phyloP scores from a whole-genome alignment of 768 basidiomycete genomes.

The Trametes sanguinea region DNA sequence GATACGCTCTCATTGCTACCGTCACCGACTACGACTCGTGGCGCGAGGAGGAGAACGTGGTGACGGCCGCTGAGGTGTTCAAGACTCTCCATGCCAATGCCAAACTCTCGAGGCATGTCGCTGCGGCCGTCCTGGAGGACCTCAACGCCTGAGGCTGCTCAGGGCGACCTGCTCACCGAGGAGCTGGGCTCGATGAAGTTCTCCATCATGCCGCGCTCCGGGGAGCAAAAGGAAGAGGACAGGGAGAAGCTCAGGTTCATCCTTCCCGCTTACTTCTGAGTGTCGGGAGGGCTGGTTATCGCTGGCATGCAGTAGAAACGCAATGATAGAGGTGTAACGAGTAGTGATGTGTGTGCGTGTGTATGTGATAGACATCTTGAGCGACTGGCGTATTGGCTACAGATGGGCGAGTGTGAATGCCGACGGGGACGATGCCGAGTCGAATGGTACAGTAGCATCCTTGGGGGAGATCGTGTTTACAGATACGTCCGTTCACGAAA shows the following conservation, averaged over 20 bases:
- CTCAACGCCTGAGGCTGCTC: conserved; percentile 58
- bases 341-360: neutral
- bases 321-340: neutral
- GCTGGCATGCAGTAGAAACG: no score
- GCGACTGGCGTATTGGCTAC: no score
- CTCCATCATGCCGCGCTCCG: conserved; percentile 76
- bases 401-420: no score
- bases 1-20: conserved; percentile 90
- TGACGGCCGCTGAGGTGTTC: conserved; percentile 90
- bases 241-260: conserved; percentile 71
- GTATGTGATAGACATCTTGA: no score
- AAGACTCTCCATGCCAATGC: conserved; percentile 88
- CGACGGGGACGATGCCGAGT: no score
- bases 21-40: conserved; percentile 97
- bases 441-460: no score
- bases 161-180: conserved; percentile 60
- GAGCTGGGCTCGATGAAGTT: conserved; percentile 84
- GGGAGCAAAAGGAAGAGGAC: conserved; percentile 57
- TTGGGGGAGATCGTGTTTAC: no score
- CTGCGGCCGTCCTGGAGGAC: conserved; percentile 67
- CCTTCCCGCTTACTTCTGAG: conserved; percentile 72
- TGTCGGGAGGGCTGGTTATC: no score
- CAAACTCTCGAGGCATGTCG: conserved; percentile 77
- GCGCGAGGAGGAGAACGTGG: conserved; percentile 76
- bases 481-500: no score